These are phyloP conservation scores for Lolium perenne DNA, from an alignment of 176 grass and related monocot genomes.

Conservation along the genomic window DNA sequence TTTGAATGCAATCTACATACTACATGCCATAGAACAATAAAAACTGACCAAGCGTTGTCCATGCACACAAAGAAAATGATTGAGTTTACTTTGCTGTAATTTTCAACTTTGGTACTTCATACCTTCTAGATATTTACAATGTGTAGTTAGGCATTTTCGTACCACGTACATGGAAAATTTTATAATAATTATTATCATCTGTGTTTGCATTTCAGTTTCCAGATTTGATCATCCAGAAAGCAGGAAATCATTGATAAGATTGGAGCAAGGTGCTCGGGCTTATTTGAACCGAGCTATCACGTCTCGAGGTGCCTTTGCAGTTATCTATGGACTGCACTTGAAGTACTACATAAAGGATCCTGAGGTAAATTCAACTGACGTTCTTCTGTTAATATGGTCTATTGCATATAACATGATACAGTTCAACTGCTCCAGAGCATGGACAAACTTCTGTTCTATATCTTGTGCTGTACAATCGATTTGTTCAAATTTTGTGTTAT, in stretches of 20 bases:
- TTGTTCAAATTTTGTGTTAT: slow-evolving; percentile 17
- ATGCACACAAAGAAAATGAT: slow-evolving; percentile 15
- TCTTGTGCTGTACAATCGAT: slow-evolving; percentile 16
- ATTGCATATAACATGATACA: not conserved
- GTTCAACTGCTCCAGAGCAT: not conserved
- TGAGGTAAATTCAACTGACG: slow-evolving; percentile 56
- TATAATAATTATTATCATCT: slow-evolving; percentile 30
- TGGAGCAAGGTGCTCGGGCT: slow-evolving; percentile 77
- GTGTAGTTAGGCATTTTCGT: slow-evolving; percentile 24
- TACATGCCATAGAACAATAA: slow-evolving; percentile 18
- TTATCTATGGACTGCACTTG: slow-evolving; percentile 79
- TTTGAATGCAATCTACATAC: slow-evolving; percentile 30
- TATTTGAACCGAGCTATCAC: slow-evolving; percentile 77
- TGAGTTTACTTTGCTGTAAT: not conserved
- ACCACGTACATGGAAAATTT: not conserved
- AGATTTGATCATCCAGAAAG: slow-evolving; percentile 69
- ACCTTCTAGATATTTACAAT: not conserved
- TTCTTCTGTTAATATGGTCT: slow-evolving; percentile 25
- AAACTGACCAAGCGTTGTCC: not conserved
- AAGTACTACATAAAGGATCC: slow-evolving; percentile 84
- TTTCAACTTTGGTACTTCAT: not conserved
- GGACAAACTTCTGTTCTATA: not conserved
- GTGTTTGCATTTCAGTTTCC: slow-evolving; percentile 54
- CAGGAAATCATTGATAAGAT: slow-evolving; percentile 76
- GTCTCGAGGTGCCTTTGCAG: slow-evolving; percentile 69